Conservation (phyloP, 2,329 filamentous ascomycete genomes). For the Sordariomycetes sp. region DNA sequence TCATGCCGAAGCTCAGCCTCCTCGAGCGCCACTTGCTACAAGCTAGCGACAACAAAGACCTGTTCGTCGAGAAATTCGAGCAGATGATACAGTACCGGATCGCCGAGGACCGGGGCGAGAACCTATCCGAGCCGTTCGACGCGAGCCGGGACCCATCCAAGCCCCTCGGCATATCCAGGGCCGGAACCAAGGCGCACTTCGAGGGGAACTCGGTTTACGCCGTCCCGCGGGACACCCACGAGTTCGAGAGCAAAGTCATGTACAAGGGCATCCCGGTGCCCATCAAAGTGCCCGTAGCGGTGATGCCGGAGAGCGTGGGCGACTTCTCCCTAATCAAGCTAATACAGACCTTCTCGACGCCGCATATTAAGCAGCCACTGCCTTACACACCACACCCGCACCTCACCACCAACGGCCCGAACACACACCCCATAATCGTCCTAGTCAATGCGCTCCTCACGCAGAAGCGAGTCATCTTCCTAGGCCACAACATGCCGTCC, state of each 20-base stretch:
- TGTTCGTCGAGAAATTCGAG: slow-evolving; percentile 97
- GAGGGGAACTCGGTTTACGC: slow-evolving; percentile 57
- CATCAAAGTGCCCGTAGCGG: slow-evolving; percentile 88
- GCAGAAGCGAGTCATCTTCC: slow-evolving; percentile 91
- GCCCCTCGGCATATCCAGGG: slow-evolving; percentile 40
- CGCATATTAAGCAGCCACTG: slow-evolving; percentile 73
- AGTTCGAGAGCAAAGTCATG: slow-evolving; percentile 89
- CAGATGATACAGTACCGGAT: slow-evolving; percentile 81
- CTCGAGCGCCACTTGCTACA: slow-evolving; percentile 82
- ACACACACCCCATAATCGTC: slow-evolving; percentile 90
- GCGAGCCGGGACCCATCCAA: slow-evolving; percentile 36
- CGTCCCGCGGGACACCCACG: slow-evolving; percentile 87
- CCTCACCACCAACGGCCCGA: slow-evolving; percentile 80
- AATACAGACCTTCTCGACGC: slow-evolving; percentile 83
- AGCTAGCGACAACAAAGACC: slow-evolving; percentile 84
- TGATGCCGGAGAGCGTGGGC: slow-evolving; percentile 91
- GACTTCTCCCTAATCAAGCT: slow-evolving; percentile 97
- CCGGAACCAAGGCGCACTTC: slow-evolving; percentile 52
- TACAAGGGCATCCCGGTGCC: slow-evolving; percentile 97
- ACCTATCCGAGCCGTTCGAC: slow-evolving; percentile 29
- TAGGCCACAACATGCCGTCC: slow-evolving; percentile 90
- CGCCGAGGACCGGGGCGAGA: slow-evolving; percentile 46
- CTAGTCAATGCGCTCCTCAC: slow-evolving; percentile 90
- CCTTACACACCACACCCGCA: slow-evolving; percentile 83
- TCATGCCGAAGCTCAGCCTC: slow-evolving; percentile 77